phyloP scores from a whole-genome alignment of 1,284 basidiomycete species.

The Laetiporus sulphureus region DNA sequence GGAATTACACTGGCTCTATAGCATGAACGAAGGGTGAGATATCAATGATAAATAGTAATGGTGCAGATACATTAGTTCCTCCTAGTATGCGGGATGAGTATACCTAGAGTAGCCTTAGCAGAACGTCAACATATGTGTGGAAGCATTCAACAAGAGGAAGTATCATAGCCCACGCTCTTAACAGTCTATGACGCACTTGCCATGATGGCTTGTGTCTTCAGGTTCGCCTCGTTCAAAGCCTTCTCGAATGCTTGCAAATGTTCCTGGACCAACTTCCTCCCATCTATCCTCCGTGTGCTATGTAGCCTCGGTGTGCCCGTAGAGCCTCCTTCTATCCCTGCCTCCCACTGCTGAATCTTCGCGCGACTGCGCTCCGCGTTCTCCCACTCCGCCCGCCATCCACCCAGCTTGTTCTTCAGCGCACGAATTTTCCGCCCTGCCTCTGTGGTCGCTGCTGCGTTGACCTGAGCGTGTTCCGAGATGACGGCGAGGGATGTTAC shows the following conservation, averaged over 20 bases:
- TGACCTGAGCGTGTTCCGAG: constrained; percentile 82
- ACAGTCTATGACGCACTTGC: constrained; percentile 34
- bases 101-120: too few species aligned
- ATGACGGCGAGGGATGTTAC: constrained; percentile 68
- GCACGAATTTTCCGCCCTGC: constrained; percentile 77
- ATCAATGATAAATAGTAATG: too few species aligned
- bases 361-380: constrained; percentile 70
- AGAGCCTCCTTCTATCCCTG: constrained; percentile 35
- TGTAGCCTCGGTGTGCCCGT: constrained; percentile 22
- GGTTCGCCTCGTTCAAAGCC: constrained; percentile 60
- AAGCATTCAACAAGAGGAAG: too few species aligned
- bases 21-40: too few species aligned
- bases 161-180: constrained; percentile 4
- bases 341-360: constrained; percentile 74
- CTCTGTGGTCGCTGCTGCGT: constrained; percentile 74
- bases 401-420: constrained; percentile 72
- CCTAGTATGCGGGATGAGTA: constrained; percentile 5
- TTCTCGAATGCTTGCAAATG: constrained; percentile 67
- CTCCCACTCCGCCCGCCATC: constrained; percentile 73
- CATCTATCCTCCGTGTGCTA: constrained; percentile 43
- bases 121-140: too few species aligned
- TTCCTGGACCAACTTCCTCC: constrained; percentile 63
- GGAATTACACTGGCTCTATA: too few species aligned
- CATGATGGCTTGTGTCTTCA: constrained; percentile 74
- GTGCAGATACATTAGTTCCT: constrained; percentile 10